These are phyloP conservation scores for Ustilago trichophora DNA, from an alignment of 1,284 basidiomycete species.

Conservation along the genomic window DNA sequence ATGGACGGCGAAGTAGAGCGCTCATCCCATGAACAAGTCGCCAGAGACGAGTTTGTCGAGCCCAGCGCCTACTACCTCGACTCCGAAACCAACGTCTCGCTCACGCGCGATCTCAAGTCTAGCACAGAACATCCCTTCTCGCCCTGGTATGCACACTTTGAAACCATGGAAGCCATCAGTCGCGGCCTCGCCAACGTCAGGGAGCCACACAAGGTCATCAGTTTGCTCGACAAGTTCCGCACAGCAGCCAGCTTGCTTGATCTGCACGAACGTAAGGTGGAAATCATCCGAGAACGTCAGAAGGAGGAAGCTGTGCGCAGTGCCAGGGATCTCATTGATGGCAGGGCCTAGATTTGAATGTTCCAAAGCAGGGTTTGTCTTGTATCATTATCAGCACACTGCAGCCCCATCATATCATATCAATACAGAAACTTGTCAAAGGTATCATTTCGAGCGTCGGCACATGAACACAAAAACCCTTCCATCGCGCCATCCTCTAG, in stretches of 20 bases:
- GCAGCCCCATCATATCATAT: too few species aligned
- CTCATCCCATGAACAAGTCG: background rate
- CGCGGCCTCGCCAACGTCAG: slow-evolving; percentile 10
- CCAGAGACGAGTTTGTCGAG: background rate
- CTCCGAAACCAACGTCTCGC: background rate
- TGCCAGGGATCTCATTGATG: slow-evolving; percentile 36
- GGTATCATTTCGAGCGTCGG: too few species aligned
- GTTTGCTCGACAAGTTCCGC: slow-evolving; percentile 18
- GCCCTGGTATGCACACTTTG: slow-evolving; percentile 47
- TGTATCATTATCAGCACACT: too few species aligned
- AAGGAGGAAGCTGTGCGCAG: slow-evolving; percentile 21
- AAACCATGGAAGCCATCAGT: slow-evolving; percentile 38
- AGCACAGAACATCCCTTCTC: slow-evolving; percentile 6
- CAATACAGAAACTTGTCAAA: too few species aligned
- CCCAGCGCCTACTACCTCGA: slow-evolving; percentile 23
- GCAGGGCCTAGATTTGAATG: slow-evolving; percentile 2
- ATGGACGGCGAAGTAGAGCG: background rate
- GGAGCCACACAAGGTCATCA: slow-evolving; percentile 10
- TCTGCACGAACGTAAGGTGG: slow-evolving; percentile 35
- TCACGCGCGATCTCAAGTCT: slow-evolving; percentile 8
- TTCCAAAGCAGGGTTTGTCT: too few species aligned
- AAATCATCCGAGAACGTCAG: slow-evolving; percentile 21
- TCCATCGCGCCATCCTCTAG: too few species aligned
- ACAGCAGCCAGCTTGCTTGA: slow-evolving; percentile 18
- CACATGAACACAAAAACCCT: too few species aligned